These are phyloP conservation scores for Sugiyamaella qingdaonensis DNA, from an alignment of 805 yeast species.

Conservation along the genomic window DNA sequence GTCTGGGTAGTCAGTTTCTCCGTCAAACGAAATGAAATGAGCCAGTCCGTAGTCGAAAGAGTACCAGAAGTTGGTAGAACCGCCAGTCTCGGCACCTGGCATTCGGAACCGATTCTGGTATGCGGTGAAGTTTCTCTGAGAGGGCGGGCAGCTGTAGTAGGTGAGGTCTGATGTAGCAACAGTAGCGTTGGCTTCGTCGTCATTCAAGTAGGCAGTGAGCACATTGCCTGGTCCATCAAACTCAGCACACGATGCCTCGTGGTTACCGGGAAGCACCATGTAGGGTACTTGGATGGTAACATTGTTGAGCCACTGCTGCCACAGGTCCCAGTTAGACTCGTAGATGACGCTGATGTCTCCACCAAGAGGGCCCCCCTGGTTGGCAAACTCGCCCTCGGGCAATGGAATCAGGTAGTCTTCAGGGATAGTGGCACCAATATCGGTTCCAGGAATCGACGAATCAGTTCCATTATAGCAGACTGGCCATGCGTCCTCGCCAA, in stretches of 20 bases:
- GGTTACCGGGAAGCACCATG: slow-evolving; percentile 20
- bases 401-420: slow-evolving; percentile 14
- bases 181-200: slow-evolving; percentile 14
- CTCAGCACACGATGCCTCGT: slow-evolving; percentile 18
- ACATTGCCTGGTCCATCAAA: slow-evolving; percentile 19
- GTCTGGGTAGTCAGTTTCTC: slow-evolving; percentile 24
- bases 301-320: slow-evolving; percentile 15
- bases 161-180: slow-evolving; percentile 9
- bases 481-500: slow-evolving; percentile 11
- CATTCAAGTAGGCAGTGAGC: slow-evolving; percentile 19
- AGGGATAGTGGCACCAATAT: background rate
- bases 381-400: slow-evolving; percentile 14
- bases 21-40: slow-evolving; percentile 22
- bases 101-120: slow-evolving; percentile 25
- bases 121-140: slow-evolving; percentile 28
- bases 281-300: slow-evolving; percentile 13
- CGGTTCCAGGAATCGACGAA: slow-evolving; percentile 10
- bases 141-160: slow-evolving; percentile 17
- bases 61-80: slow-evolving; percentile 26
- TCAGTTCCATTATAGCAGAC: slow-evolving; percentile 20
- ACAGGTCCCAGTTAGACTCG: slow-evolving; percentile 18
- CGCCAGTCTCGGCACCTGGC: slow-evolving; percentile 25
- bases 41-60: slow-evolving; percentile 28
- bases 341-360: slow-evolving; percentile 16
- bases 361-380: slow-evolving; percentile 15